phyloP scores from a whole-genome alignment of 495 filamentous ascomycete genomes.

The Podospora comata region DNA sequence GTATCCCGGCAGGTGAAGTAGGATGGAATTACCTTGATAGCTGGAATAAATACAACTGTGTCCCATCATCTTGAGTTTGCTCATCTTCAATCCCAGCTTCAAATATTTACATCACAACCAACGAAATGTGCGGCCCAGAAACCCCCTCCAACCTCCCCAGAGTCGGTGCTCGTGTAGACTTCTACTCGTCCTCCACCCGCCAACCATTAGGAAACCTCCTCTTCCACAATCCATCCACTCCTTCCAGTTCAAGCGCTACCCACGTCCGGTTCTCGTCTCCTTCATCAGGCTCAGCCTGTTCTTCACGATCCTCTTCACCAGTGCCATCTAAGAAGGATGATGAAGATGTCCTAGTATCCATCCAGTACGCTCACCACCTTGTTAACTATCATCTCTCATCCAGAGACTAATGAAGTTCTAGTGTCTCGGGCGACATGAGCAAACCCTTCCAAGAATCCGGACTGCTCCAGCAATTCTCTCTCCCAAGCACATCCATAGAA shows the following conservation, averaged over 20 bases:
- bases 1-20: background rate
- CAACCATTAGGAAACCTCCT: constrained; percentile 29
- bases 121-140: constrained; percentile 32
- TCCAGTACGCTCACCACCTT: constrained; percentile 25
- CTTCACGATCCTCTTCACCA: background rate
- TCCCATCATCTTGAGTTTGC: background rate
- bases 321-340: background rate
- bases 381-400: background rate
- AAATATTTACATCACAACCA: background rate
- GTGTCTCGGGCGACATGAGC: constrained; percentile 39
- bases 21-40: background rate
- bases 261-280: constrained; percentile 27
- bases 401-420: constrained; percentile 12
- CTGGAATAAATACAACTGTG: background rate
- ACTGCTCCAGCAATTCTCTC: constrained; percentile 35
- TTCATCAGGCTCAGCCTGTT: background rate
- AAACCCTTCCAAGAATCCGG: constrained; percentile 34
- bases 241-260: constrained; percentile 28
- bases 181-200: constrained; percentile 18
- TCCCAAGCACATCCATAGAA: constrained; percentile 10
- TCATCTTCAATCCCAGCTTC: background rate
- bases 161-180: constrained; percentile 31
- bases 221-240: constrained; percentile 31
- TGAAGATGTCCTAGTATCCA: constrained; percentile 28
- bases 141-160: constrained; percentile 28